Conservation (phyloP, 2,329 filamentous ascomycete genomes). For the Elsinoe arachidis region DNA sequence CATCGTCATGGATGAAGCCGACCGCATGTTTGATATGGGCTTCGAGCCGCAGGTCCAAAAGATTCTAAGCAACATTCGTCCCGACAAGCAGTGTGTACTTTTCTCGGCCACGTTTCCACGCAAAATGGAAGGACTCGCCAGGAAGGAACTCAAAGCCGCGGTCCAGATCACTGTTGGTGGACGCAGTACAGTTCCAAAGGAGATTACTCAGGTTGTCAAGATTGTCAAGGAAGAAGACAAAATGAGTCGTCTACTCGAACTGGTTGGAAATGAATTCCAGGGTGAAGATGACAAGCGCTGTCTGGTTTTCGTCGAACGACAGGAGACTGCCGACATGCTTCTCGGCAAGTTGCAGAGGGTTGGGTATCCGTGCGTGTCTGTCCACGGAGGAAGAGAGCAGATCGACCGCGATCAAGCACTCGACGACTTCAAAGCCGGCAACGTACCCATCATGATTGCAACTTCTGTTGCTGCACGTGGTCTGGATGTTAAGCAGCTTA, state of each 20-base stretch:
- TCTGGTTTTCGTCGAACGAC: constrained; percentile 50
- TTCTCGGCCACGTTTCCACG: constrained; percentile 96
- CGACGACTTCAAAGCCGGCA: constrained; percentile 83
- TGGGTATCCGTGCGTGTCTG: constrained; percentile 84
- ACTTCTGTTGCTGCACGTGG: constrained; percentile 94
- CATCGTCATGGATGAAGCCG: constrained; percentile 91
- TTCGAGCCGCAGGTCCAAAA: constrained; percentile 98
- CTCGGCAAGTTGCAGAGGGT: constrained; percentile 72
- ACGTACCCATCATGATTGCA: constrained; percentile 82
- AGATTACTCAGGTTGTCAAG: constrained; percentile 87
- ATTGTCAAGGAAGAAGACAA: constrained; percentile 75
- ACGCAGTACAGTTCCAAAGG: constrained; percentile 57
- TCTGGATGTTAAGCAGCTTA: constrained; percentile 90
- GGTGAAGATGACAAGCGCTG: constrained; percentile 83
- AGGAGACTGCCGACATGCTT: constrained; percentile 29
- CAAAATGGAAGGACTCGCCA: constrained; percentile 82
- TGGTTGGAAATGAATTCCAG: constrained; percentile 79
- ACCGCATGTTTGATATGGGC: constrained; percentile 99
- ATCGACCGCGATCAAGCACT: constrained; percentile 89
- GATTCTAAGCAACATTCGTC: constrained; percentile 83
- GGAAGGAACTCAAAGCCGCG: constrained; percentile 76
- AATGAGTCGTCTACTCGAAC: constrained; percentile 72
- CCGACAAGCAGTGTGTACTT: constrained; percentile 85
- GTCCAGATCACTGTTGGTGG: constrained; percentile 91
- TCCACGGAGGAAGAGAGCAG: constrained; percentile 90